Base-by-base conservation (phyloP, 352 stramenopile genomes). In the Elongisporangium prolatum region DNA sequence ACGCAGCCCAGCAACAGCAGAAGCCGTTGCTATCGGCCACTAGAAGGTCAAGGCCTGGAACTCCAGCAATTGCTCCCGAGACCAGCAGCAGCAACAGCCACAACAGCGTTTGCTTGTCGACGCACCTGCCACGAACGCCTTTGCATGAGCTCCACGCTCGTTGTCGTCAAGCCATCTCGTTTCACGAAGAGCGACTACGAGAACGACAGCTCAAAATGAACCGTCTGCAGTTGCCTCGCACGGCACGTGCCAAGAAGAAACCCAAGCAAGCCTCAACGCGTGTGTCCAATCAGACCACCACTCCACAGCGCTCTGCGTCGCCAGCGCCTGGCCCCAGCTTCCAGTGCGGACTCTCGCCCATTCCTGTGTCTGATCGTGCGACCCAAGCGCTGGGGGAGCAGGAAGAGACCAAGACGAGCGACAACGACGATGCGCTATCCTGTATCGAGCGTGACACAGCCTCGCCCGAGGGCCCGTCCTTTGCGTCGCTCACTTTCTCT, bases 301-400 rank as follows among this genome's bases (percentile, higher is more conserved):
- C 61, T 7, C 37, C 49, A n/a, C 20, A 24, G 20, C 49, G 13
- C 13, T 48, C 52, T 28, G 18, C 37, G 7, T 34, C 18, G 24
- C 28, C 25, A 17, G 14, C n/a, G 21, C 17, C 34, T 25, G 44
- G 11, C 48, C 56, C 40, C 50, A 50, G 47, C 56, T 71, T 61
- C 52, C 56, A 59, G 13, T 83, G 77, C 38, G 75, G 75, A 4
- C 54, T 78, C 9, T 87, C 79, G 52, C 79, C 79, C 55, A 84
- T 89, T 61, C 56, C 68, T 47, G 65, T 17, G 34, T 56, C 18
- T 21, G 54, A 67, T 63, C 56, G 16, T n/a, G 50, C 8, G 55
- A 60, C 24, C 54, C 61, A 61, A 21, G 58, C 38, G 4, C 52
- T 57, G n/a, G n/a, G n/a, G 38, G 40, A 70, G 21, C 63, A 65